A percentile compares a stretch with the other conserved stretches of the same genome.
Conservation (phyloP, 331 rosid genomes). For the Rosa hybrid region DNA sequence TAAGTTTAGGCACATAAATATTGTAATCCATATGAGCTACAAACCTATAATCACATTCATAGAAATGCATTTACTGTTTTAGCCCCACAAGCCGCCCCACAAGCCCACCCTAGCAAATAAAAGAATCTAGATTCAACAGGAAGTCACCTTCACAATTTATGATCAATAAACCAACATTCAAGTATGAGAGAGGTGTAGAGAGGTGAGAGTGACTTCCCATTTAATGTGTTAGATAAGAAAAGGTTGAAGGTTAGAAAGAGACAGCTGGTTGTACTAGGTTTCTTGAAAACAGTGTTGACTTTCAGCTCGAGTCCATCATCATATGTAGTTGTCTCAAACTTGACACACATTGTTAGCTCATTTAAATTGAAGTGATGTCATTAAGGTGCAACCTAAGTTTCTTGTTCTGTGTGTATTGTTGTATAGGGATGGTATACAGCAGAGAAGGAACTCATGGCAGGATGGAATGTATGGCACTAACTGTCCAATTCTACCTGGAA, state of each 20-base stretch:
- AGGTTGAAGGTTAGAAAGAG: background rate
- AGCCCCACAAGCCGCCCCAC: conserved; percentile 14
- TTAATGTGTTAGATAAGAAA: background rate
- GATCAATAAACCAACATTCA: background rate
- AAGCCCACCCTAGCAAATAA: background rate
- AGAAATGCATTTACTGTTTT: conserved; percentile 2
- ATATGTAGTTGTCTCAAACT: background rate
- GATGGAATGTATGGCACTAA: conserved; percentile 84
- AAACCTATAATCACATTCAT: background rate
- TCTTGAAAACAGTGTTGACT: background rate
- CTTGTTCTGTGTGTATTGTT: background rate
- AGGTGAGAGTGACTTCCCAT: background rate
- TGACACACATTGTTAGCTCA: background rate
- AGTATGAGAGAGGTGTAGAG: background rate
- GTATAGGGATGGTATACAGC: conserved; percentile 89
- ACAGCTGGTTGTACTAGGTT: background rate
- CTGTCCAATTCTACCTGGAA: conserved; percentile 83
- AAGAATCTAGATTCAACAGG: background rate
- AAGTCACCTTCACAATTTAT: background rate
- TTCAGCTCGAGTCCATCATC: background rate
- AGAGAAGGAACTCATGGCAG: conserved; percentile 94
- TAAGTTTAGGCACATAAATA: background rate
- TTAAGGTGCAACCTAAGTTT: background rate
- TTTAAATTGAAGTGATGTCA: background rate
- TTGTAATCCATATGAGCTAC: background rate